Base-by-base conservation (phyloP, 192 early-diverging fungal genomes). In the Coemansia sp. region DNA sequence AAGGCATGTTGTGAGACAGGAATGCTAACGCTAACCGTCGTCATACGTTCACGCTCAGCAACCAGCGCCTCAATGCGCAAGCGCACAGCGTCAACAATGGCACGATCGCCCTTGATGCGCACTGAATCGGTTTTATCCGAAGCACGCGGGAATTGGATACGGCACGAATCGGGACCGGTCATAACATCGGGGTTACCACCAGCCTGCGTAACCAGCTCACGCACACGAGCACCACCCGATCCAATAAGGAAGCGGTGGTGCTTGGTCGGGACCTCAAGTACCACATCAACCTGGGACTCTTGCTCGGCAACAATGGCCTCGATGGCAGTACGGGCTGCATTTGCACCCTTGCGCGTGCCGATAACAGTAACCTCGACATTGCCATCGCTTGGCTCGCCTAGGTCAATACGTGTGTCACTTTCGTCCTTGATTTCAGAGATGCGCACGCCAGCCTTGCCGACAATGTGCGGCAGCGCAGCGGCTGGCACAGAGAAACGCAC, bases 401-500 rank as follows among this genome's bases (percentile, higher is more conserved):
- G 82, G 64, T 93, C 92, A 69, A 97, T 92, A 48, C 87, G 87
- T 16, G 92, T 87, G 51, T 86, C 75, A 38, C 85, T 87, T 12
- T 79, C 83, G 54, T 83, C 85, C 74, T 90, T 90, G 65, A 95
- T 88, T 75, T 91, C 90, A 62, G 82, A 82, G 59, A 92, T 87
- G 48, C 80, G 85, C 48, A 87, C 59, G 19, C 93, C 93, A 2
- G 71, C 82, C 10, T 87, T 82, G 14, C 95, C 95, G 41, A 97
- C 87, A 61, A 97, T 82, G 52, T 89, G 86, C 0, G 90, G 91
- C 56, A 94, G 81, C 43, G 71, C 69, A 25, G 80, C 69, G 16
- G 83, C 83, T 4, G 93, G 88, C 29, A 95, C 80, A 0, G 52
- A 63, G 70, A 95, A 89, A 23, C 76, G 86, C 27, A 82, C 65